Conservation (phyloP, 2,329 filamentous ascomycete species). For the Remersonia thermophila region DNA sequence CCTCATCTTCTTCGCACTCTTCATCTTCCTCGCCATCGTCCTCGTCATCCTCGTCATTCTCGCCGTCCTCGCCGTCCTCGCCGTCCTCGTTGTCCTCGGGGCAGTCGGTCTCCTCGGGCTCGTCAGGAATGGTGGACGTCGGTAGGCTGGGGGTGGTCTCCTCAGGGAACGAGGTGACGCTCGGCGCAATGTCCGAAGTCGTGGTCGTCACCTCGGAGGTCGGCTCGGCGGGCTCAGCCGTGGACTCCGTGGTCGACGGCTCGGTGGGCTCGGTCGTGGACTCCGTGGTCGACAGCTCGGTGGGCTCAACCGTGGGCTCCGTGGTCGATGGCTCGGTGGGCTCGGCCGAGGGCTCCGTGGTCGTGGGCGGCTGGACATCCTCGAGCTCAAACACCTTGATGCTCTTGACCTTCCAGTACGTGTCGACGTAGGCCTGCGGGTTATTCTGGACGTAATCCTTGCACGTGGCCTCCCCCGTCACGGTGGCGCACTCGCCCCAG, state of each 20-base stretch:
- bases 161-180: conserved; percentile 1
- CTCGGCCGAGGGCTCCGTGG: neutral
- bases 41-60: neutral
- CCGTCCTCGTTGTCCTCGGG: neutral
- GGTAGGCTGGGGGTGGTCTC: neutral
- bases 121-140: neutral
- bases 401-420: conserved; percentile 33
- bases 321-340: too few species aligned
- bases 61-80: neutral
- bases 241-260: too few species aligned
- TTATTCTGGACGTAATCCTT: conserved; percentile 25
- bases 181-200: too few species aligned
- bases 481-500: conserved; percentile 20
- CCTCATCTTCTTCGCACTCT: neutral
- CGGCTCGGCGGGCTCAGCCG: conserved; percentile 1
- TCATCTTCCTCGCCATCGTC: neutral
- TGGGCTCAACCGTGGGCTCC: too few species aligned
- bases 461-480: conserved; percentile 21
- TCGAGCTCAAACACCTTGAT: conserved; percentile 23
- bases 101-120: neutral
- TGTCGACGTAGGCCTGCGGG: conserved; percentile 25
- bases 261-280: conserved; percentile 1
- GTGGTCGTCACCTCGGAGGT: too few species aligned
- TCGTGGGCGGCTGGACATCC: conserved; percentile 11
- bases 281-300: neutral